Evolutionary conservation across 108 stramenopile genomes (phyloP).

Genomic region (Pseudonitzschia pungens): DNA sequence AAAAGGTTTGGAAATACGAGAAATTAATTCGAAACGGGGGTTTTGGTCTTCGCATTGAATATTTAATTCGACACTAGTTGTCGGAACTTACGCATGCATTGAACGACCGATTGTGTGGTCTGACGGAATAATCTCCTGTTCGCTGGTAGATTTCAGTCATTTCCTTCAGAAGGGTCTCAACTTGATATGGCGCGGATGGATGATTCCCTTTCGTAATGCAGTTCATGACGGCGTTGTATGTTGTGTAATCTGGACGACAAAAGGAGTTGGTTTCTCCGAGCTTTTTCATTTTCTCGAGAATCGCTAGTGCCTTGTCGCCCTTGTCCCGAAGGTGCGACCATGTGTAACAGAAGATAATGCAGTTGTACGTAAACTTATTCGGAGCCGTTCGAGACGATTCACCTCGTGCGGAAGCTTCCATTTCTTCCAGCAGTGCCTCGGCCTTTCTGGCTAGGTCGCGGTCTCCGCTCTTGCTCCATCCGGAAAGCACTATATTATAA

Average conservation of each 20-base stretch:
- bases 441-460: conserved; percentile 16
- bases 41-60: neutral
- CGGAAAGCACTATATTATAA: conserved; percentile 23
- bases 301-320: conserved; percentile 10
- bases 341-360: conserved; percentile 28
- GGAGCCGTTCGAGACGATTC: conserved; percentile 13
- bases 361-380: conserved; percentile 30
- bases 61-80: too few species aligned
- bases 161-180: conserved; percentile 32
- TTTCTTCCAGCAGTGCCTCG: conserved; percentile 21
- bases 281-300: conserved; percentile 30
- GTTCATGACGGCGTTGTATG: conserved; percentile 39
- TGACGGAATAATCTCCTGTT: conserved; percentile 21
- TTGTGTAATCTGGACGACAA: conserved; percentile 28
- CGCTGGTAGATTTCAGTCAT: conserved; percentile 18
- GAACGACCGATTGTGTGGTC: conserved; percentile 25
- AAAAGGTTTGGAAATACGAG: too few species aligned
- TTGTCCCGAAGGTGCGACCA: conserved; percentile 27
- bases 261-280: neutral
- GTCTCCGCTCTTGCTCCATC: conserved; percentile 28
- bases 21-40: too few species aligned
- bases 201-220: conserved; percentile 26
- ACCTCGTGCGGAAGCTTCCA: conserved; percentile 7
- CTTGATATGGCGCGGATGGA: conserved; percentile 20
- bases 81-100: conserved; percentile 27